Conservation (phyloP, 768 basidiomycete species). For the Boletus rubroflammeus region DNA sequence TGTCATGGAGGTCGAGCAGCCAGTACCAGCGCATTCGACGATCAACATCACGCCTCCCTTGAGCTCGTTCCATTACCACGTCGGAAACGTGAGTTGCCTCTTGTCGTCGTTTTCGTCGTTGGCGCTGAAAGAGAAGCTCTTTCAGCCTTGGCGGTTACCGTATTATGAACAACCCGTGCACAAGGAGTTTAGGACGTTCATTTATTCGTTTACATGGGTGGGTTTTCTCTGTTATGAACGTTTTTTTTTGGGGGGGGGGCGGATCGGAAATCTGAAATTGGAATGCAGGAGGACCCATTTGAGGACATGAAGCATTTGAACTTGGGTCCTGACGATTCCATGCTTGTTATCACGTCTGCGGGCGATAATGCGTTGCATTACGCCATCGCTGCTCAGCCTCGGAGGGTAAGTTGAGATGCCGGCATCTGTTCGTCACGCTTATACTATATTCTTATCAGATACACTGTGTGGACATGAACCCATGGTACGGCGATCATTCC, state of each 20-base stretch:
- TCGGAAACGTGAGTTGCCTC: slow-evolving; percentile 38
- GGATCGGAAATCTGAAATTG: not conserved
- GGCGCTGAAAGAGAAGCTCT: not conserved
- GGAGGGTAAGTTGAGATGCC: slow-evolving; percentile 36
- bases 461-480: slow-evolving; percentile 74
- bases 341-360: slow-evolving; percentile 73
- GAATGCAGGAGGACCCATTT: slow-evolving; percentile 61
- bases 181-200: slow-evolving; percentile 59
- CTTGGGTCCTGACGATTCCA: slow-evolving; percentile 56
- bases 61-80: slow-evolving; percentile 62
- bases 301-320: slow-evolving; percentile 66
- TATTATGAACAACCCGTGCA: slow-evolving; percentile 69
- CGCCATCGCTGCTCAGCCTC: slow-evolving; percentile 59
- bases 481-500: slow-evolving; percentile 36
- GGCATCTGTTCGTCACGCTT: not conserved
- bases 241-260: not conserved
- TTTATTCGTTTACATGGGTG: slow-evolving; percentile 64
- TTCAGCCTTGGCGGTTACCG: slow-evolving; percentile 61
- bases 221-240: slow-evolving; percentile 6
- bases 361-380: slow-evolving; percentile 82
- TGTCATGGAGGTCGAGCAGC: slow-evolving; percentile 21
- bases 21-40: slow-evolving; percentile 27
- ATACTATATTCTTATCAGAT: slow-evolving; percentile 34
- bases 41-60: slow-evolving; percentile 53
- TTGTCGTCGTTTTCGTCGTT: not conserved